Base-by-base conservation (phyloP, 1,139 yeast species). In the Pichia kudriavzevii region DNA sequence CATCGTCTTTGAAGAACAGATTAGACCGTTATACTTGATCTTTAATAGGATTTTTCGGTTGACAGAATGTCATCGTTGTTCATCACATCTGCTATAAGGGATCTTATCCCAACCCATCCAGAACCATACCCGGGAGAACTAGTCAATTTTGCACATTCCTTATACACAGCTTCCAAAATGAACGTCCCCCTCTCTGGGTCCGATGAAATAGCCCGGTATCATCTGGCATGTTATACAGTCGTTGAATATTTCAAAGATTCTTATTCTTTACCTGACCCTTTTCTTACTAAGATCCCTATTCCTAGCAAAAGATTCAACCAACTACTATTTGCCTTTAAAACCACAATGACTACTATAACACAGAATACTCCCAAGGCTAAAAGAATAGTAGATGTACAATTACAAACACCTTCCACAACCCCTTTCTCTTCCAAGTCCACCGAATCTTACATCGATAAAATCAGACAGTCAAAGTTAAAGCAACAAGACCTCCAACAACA, bases 141-240 rank as follows among this genome's bases (percentile, higher is more conserved):
- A 27, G 51, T 66, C 5, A 61, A 65, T 5, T 72, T 72, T 35
- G 68, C 77, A 15, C 61, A 72, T 2, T 55, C 78, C 4, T 69
- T 78, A 48, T 69, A 66, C 39, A 53, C 72, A 4, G 72, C 80
- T 23, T 59, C 75, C 13, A 69, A 63, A 36, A 67, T 69, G 43
- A 67, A 37, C 63, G 68, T 47, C 24, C 48, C 48, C 21, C 55
- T 69, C 5, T 63, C 73, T 5, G 66, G 67, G 22, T 63, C 64
- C 25, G 69, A 73, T 34, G 87, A 79, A 44, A 61, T 70, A 2
- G 84, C 82, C 1, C 60, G 88, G 30, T 68, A 68, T 41, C 87
- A 79, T 49, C 53, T 80, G 12, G 75, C 84, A 53, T 81, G 84
- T 2, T 72, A 62, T 42, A 54, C 79, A 21, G 77, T 82, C 0